Conservation (phyloP, 1,284 basidiomycete genomes). For the Malassezia caprae region DNA sequence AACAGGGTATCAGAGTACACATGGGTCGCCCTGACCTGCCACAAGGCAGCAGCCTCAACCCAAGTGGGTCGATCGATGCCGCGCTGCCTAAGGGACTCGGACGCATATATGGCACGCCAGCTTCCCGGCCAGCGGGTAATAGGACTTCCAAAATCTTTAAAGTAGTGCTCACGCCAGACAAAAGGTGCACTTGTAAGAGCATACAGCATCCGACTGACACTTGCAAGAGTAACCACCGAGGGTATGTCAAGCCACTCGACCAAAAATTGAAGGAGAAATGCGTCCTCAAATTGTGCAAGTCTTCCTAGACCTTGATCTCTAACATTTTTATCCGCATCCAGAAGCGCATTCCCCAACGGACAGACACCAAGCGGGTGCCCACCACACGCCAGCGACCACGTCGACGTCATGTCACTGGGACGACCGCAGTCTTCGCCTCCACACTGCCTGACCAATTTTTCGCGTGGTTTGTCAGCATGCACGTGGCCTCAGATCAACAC, state of each 20-base stretch:
- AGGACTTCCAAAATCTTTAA: conserved; percentile 20
- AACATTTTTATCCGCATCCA: conserved; percentile 21
- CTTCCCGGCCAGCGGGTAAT: conserved; percentile 35
- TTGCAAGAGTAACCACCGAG: conserved; percentile 22
- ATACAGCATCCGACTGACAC: conserved; percentile 24
- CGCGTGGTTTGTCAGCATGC: neutral
- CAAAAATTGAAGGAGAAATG: conserved; percentile 29
- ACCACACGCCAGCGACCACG: neutral
- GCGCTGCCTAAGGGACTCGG: conserved; percentile 14
- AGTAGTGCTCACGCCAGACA: conserved; percentile 32
- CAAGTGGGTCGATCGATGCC: neutral
- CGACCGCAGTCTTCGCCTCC: neutral
- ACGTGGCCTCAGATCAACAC: conserved; percentile 11
- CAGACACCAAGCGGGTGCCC: conserved; percentile 38
- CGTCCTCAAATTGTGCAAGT: conserved; percentile 28
- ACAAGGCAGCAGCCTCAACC: conserved; percentile 1
- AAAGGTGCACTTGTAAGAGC: conserved; percentile 26
- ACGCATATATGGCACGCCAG: conserved; percentile 35
- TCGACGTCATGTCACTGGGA: conserved; percentile 1
- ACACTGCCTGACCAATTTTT: neutral
- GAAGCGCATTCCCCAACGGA: conserved; percentile 36
- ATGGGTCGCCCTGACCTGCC: conserved; percentile 6
- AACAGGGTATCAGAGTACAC: conserved; percentile 31
- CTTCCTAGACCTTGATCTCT: conserved; percentile 25
- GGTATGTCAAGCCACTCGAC: conserved; percentile 18